Evolutionary conservation across 164 flowering plant genomes (phyloP).

Genomic region (Chimonanthus salicifolius): DNA sequence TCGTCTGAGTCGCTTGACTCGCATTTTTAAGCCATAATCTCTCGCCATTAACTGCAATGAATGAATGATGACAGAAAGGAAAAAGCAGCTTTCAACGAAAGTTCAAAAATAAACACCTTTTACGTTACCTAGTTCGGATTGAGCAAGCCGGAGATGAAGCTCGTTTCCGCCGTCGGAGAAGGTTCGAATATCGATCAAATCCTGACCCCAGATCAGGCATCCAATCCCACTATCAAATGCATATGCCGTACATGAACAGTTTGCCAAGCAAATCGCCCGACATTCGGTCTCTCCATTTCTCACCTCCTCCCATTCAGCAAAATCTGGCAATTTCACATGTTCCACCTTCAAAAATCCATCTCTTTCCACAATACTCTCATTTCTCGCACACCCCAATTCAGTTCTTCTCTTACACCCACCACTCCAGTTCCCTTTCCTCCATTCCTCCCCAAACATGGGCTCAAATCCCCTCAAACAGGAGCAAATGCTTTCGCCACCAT

Average conservation of each 20-base stretch:
- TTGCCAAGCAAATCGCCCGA: not conserved
- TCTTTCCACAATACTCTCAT: conserved; percentile 1
- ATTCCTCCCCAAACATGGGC: conserved; percentile 17
- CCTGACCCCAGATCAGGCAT: conserved; percentile 7
- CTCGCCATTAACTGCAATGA: not conserved
- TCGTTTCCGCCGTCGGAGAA: not conserved
- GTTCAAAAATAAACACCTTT: too few relatives aligned
- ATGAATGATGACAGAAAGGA: not conserved
- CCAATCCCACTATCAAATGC: conserved; percentile 3
- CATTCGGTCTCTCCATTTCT: not conserved
- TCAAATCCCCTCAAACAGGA: conserved; percentile 33
- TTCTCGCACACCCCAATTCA: conserved; percentile 15
- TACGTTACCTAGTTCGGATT: conserved; percentile 16
- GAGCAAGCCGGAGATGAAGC: conserved; percentile 3
- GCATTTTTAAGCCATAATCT: too few relatives aligned
- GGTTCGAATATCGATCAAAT: conserved; percentile 8
- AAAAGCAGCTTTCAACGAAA: too few relatives aligned
- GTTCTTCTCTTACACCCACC: not conserved
- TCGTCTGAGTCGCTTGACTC: too few relatives aligned
- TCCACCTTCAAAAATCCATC: conserved; percentile 7
- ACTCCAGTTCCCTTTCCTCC: conserved; percentile 15
- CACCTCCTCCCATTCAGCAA: not conserved
- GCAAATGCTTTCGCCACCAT: conserved; percentile 18
- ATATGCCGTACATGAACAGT: conserved; percentile 8
- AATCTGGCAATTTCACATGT: conserved; percentile 32